Evolutionary conservation across 2,329 filamentous ascomycete genomes (phyloP).

Genomic region (Fusarium temperatum): DNA sequence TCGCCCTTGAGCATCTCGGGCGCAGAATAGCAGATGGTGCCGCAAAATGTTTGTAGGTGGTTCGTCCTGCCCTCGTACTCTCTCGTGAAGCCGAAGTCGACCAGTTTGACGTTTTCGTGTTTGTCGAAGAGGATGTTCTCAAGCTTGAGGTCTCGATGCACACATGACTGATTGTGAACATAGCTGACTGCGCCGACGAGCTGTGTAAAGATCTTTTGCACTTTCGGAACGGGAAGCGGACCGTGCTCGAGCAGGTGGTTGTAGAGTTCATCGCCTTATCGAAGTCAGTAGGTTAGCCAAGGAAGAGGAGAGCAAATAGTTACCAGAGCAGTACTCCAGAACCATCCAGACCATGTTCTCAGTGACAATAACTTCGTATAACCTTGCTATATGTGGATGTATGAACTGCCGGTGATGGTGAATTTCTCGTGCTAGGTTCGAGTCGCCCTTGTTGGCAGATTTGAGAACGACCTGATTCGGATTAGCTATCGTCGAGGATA

Average conservation of each 20-base stretch:
- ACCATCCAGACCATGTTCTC: slow-evolving; percentile 96
- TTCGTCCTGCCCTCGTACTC: slow-evolving; percentile 97
- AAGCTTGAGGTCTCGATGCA: slow-evolving; percentile 95
- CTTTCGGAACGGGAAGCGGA: slow-evolving; percentile 82
- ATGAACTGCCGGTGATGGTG: slow-evolving; percentile 98
- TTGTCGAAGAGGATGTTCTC: slow-evolving; percentile 93
- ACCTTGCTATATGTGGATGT: slow-evolving; percentile 93
- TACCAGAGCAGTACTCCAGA: slow-evolving; percentile 94
- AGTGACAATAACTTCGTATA: slow-evolving; percentile 98
- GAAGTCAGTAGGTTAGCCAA: slow-evolving; percentile 38
- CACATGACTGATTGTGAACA: slow-evolving; percentile 93
- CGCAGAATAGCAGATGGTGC: slow-evolving; percentile 96
- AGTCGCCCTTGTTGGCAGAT: slow-evolving; percentile 94
- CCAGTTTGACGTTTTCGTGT: slow-evolving; percentile 95
- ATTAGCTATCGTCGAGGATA: slow-evolving; percentile 4
- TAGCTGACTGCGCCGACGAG: slow-evolving; percentile 94
- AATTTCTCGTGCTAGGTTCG: slow-evolving; percentile 95
- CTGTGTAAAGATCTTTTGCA: slow-evolving; percentile 95
- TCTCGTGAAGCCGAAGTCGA: slow-evolving; percentile 97
- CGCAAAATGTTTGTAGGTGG: slow-evolving; percentile 96
- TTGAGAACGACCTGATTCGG: slow-evolving; percentile 87
- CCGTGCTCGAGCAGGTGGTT: slow-evolving; percentile 93
- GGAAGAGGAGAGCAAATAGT: not conserved
- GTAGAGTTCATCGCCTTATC: slow-evolving; percentile 93
- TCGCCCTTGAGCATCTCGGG: slow-evolving; percentile 99